Evolutionary conservation across 2,329 filamentous ascomycete species (phyloP).

Genomic region (Fusarium foetens): DNA sequence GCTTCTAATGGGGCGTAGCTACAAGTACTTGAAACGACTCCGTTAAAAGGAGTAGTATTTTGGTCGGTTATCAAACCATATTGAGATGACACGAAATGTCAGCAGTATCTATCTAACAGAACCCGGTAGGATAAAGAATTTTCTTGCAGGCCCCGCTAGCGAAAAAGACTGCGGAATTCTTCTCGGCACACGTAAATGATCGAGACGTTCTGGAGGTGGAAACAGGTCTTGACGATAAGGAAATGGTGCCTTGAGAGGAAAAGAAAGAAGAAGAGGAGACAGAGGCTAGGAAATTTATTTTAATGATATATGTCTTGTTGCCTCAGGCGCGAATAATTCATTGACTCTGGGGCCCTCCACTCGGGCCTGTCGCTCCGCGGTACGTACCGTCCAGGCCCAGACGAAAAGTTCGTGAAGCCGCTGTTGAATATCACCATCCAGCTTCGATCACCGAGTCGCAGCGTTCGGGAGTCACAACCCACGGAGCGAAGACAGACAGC

Average conservation of each 20-base stretch:
- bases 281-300: conserved; percentile 16
- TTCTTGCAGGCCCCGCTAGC: conserved; percentile 90
- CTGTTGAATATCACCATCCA: conserved; percentile 36
- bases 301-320: conserved; percentile 21
- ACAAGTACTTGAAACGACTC: neutral
- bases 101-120: conserved; percentile 98
- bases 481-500: conserved; percentile 27
- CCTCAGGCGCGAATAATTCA: conserved; percentile 43
- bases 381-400: conserved; percentile 40
- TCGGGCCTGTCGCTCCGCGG: conserved; percentile 7
- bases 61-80: neutral
- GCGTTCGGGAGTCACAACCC: conserved; percentile 22
- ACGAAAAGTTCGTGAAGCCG: conserved; percentile 45
- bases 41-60: neutral
- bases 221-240: conserved; percentile 94
- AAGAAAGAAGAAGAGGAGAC: conserved; percentile 42
- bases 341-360: neutral
- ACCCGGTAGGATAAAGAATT: conserved; percentile 69
- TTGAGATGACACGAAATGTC: conserved; percentile 63
- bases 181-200: conserved; percentile 95
- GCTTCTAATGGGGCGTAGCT: neutral
- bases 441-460: conserved; percentile 27
- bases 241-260: conserved; percentile 74
- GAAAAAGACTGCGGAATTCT: conserved; percentile 85
- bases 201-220: conserved; percentile 78